Conservation (phyloP, 1,284 basidiomycete genomes). For the Ceratobasidium sp. region DNA sequence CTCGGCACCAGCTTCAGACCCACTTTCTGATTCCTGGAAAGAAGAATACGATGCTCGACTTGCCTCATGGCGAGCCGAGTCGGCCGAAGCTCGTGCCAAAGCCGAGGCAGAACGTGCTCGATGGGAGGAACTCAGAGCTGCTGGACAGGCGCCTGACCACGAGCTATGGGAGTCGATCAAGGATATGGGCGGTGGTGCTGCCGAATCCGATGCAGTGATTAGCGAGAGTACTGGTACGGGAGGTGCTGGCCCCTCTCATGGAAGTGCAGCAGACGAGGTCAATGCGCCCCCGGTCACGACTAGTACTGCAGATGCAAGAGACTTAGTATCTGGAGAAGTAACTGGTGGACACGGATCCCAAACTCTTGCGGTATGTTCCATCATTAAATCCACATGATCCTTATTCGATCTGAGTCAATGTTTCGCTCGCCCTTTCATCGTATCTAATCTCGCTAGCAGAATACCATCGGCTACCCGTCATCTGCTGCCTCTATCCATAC, state of each 20-base stretch:
- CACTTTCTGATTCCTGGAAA: constrained; percentile 57
- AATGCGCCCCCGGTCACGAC: constrained; percentile 49
- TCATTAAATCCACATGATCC: neutral
- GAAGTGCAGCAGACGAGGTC: constrained; percentile 15
- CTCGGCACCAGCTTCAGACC: constrained; percentile 21
- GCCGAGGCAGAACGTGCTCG: constrained; percentile 74
- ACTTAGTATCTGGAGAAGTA: constrained; percentile 56
- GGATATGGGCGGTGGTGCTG: constrained; percentile 11
- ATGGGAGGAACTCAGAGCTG: constrained; percentile 61
- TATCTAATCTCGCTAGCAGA: constrained; percentile 15
- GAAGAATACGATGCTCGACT: constrained; percentile 73
- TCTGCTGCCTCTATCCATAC: constrained; percentile 35
- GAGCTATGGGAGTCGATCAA: constrained; percentile 45
- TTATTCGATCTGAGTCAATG: neutral
- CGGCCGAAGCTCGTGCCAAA: constrained; percentile 74
- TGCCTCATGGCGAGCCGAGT: constrained; percentile 74
- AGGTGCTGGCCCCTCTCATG: constrained; percentile 17
- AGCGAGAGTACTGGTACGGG: constrained; percentile 23
- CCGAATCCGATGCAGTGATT: constrained; percentile 15
- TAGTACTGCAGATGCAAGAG: constrained; percentile 56
- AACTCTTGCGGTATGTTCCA: constrained; percentile 46
- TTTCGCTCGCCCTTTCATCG: neutral
- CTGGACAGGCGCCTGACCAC: constrained; percentile 43
- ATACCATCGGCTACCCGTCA: constrained; percentile 25
- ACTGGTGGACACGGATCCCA: constrained; percentile 49